Evolutionary conservation across 108 stramenopile genomes (phyloP), one percentile per base, ranked within the genome.

Genomic region (Cyclostephanos tholiformis): DNA sequence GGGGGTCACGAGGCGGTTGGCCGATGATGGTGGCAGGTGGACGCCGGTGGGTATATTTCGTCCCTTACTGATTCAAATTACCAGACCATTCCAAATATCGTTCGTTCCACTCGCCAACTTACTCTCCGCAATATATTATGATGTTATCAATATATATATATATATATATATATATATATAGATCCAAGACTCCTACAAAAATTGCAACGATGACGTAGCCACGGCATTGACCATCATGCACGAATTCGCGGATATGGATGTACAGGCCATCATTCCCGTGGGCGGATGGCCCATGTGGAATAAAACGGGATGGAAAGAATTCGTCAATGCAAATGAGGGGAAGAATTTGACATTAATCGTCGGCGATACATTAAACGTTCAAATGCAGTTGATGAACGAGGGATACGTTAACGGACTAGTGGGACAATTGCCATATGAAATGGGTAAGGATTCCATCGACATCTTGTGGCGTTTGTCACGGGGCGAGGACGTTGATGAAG

Each of bases 391-490:
- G n/a, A 25, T 82, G 63, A 32, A 60, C 5, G 17, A 59, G 19
- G 69, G 66, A 32, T 77, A 81, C 25, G 76, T 65, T 6, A 67
- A 82, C 52, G 84, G 81, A 16, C 57, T 85, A 41, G 77, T 85
- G n/a, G 84, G 84, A 13, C 84, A 85, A 56, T 23, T 82, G 13
- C 80, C 84, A 14, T 82, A 61, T 50, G 74, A 82, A 32, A 61
- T 82, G 43, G 81, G 84, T 0, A 10, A 51, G 13, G 22, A 44
- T 16, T 66, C 72, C 9, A 43, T 67, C 25, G 44, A 74, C 8
- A 32, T 67, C 16, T n/a, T 79, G 19, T 36, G 20, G 26, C 17
- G 65, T 20, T 13, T 61, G 14, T 16, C 17, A 25, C 13, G 11
- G n/a, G 43, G 16, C 1, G 27, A 25, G 10, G 16, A 23, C 9